Evolutionary conservation across 805 yeast species (phyloP), one percentile per base, ranked within the genome.

Genomic region (Nakazawaea wickerhamii): DNA sequence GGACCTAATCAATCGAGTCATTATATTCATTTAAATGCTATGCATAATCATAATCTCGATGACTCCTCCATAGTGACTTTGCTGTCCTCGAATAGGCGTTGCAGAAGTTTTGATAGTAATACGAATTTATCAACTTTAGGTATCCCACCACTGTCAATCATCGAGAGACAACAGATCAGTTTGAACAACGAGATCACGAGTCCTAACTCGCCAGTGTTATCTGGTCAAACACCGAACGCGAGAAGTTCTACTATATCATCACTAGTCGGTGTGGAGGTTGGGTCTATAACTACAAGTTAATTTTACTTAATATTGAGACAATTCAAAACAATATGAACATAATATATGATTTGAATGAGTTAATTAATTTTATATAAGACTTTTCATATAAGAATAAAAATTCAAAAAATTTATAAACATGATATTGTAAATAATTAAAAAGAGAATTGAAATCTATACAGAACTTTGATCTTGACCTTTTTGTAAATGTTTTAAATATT

Each of bases 121-220:
- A 73, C 83, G 3, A 81, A 78, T 49, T 76, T 85, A 17, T 76
- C 84, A 39, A 77, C 84, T 0, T 67, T 78, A 21, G 87, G 87
- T 0, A 81, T 82, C 14, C 78, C 88, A 1, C 88, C 89, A 0
- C 83, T 85, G n/a, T 76, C 84, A 49, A 78, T 81, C 8, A 63
- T 79, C 62, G 87, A 79, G 49, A 62, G 82, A 40, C 41, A 37
- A 28, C 32, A 37, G 9, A 37, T 28, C 6, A 30, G 30, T 26
- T 15, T 22, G 9, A 35, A 35, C 21, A 35, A 31, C 26, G 39
- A 25, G 10, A 15, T 20, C 21, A 33, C 44, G 10, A 34, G 22
- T 22, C 40, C 40, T 15, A 30, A 20, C 14, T 41, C 45, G 2
- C 45, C 45, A 18, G 21, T 32, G n/a, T 31, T 41, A 5, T 8